Conservation (phyloP, 1,284 basidiomycete species). For the Leccinum holopus region DNA sequence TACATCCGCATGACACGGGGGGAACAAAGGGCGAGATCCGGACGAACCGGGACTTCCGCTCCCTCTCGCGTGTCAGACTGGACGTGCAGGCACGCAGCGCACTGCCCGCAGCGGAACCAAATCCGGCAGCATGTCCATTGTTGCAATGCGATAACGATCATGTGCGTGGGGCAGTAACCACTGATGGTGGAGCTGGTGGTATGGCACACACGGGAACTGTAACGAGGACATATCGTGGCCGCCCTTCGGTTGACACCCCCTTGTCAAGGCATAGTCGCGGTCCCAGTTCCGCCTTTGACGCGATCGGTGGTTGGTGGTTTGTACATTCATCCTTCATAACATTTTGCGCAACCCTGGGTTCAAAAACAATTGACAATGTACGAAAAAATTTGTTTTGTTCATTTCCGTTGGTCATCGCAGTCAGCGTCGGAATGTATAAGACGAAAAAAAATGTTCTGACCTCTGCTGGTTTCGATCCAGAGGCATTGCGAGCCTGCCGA, state of each 20-base stretch:
- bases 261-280: not conserved
- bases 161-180: constrained; percentile 11
- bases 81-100: constrained; percentile 1
- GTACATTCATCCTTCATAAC: constrained; percentile 5
- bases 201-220: constrained; percentile 11
- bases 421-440: constrained; percentile 22
- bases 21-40: constrained; percentile 24
- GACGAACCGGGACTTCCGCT: constrained; percentile 10
- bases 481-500: not conserved
- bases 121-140: constrained; percentile 24
- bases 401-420: constrained; percentile 28
- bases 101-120: constrained; percentile 20
- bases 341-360: constrained; percentile 18
- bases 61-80: not conserved
- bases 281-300: not conserved
- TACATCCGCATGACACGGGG: not conserved
- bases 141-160: constrained; percentile 23
- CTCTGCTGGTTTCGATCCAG: constrained; percentile 10
- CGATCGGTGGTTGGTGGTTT: constrained; percentile 14
- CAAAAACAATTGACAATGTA: constrained; percentile 7
- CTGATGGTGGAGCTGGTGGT: constrained; percentile 22
- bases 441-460: constrained; percentile 20
- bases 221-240: constrained; percentile 14
- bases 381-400: constrained; percentile 32
- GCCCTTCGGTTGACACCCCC: not conserved